Evolutionary conservation across 192 early-diverging fungal genomes (phyloP).

Genomic region (Entomortierella parvispora): DNA sequence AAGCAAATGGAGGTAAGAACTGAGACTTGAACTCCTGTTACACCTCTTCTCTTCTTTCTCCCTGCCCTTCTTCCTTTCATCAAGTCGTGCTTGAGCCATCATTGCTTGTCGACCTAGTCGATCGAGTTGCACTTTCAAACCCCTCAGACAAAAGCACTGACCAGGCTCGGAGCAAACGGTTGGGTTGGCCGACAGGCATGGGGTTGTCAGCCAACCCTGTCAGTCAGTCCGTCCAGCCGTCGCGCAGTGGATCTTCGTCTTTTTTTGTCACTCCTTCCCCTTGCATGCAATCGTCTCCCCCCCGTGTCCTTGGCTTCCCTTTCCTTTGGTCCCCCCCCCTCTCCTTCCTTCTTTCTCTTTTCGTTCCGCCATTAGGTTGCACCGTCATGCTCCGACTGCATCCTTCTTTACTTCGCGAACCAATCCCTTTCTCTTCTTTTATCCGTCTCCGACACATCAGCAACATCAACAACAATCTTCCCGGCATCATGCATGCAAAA

Average conservation of each 20-base stretch:
- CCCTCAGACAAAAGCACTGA: too few species aligned
- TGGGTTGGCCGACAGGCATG: too few species aligned
- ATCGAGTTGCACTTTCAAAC: too few species aligned
- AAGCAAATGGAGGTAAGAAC: slow-evolving; percentile 52
- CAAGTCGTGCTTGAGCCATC: too few species aligned
- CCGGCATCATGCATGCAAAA: neutral
- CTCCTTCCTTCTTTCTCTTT: slow-evolving; percentile 1
- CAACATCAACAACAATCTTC: too few species aligned
- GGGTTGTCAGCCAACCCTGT: neutral
- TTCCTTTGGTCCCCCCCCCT: neutral
- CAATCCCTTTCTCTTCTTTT: too few species aligned
- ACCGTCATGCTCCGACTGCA: neutral
- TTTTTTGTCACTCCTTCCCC: neutral
- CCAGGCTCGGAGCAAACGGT: too few species aligned
- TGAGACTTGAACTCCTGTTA: too few species aligned
- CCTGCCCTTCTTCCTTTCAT: neutral
- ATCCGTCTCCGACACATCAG: too few species aligned
- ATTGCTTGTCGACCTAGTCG: too few species aligned
- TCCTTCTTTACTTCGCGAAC: slow-evolving; percentile 3
- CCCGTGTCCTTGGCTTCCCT: neutral
- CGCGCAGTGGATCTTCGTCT: neutral
- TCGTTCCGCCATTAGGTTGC: neutral
- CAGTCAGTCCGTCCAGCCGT: neutral
- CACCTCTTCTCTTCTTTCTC: neutral
- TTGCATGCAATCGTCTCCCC: neutral